phyloP scores from a whole-genome alignment of 768 basidiomycete genomes.

The Phaeolepiota aurea region DNA sequence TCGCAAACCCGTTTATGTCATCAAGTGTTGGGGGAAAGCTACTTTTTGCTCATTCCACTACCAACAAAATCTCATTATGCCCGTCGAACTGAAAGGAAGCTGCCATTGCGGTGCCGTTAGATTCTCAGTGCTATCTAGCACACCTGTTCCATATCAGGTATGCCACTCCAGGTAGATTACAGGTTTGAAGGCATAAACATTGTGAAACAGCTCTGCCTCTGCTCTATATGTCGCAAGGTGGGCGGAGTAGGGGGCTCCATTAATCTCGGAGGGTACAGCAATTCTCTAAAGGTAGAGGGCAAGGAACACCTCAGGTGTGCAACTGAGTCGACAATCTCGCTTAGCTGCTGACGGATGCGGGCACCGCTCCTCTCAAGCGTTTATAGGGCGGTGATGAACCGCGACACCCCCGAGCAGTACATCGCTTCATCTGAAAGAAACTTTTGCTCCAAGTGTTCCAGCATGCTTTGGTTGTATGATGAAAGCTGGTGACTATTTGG shows the following conservation, averaged over 20 bases:
- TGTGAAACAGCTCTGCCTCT: constrained; percentile 41
- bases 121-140: constrained; percentile 43
- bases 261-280: constrained; percentile 50
- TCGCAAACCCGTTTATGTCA: neutral
- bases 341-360: neutral
- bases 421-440: constrained; percentile 48
- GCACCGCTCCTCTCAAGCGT: constrained; percentile 23
- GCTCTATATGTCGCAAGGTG: constrained; percentile 67
- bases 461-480: constrained; percentile 64
- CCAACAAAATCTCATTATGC: constrained; percentile 30
- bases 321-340: neutral
- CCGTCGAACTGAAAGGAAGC: constrained; percentile 45
- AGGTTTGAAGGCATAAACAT: neutral
- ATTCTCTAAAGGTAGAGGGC: constrained; percentile 46
- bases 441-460: constrained; percentile 56
- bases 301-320: constrained; percentile 45
- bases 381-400: constrained; percentile 54
- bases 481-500: constrained; percentile 39
- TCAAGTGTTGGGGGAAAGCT: neutral
- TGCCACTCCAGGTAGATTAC: constrained; percentile 2
- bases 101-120: constrained; percentile 46
- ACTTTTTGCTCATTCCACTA: neutral
- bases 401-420: constrained; percentile 40
- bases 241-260: constrained; percentile 58
- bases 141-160: constrained; percentile 59